Conservation (phyloP, 2,329 filamentous ascomycete genomes). For the Dactylellina haptotyla region DNA sequence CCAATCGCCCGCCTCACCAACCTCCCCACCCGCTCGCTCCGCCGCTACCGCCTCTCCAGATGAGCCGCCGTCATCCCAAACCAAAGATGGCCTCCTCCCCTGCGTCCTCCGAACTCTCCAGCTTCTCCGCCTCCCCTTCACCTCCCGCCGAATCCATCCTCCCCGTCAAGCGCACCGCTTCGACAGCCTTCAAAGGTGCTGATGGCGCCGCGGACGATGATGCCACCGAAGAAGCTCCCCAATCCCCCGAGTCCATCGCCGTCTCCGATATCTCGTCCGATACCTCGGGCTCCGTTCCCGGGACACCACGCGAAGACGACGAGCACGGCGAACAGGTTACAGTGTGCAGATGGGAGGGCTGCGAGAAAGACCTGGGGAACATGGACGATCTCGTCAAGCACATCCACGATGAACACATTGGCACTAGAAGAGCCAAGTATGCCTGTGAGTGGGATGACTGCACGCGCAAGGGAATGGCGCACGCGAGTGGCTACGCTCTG, state of each 20-base stretch:
- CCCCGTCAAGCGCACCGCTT: slow-evolving; percentile 43
- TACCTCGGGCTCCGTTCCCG: slow-evolving; percentile 84
- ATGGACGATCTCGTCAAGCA: slow-evolving; percentile 85
- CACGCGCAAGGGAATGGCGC: slow-evolving; percentile 83
- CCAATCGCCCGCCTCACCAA: slow-evolving; percentile 8
- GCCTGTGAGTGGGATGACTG: slow-evolving; percentile 98
- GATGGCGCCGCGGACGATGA: slow-evolving; percentile 63
- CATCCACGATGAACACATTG: slow-evolving; percentile 92
- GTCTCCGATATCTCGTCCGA: slow-evolving; percentile 80
- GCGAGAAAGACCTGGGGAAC: slow-evolving; percentile 75
- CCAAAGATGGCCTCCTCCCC: slow-evolving; percentile 62
- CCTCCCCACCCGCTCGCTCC: slow-evolving; percentile 49
- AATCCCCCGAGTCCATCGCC: slow-evolving; percentile 63
- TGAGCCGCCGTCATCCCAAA: slow-evolving; percentile 51
- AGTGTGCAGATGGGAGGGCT: slow-evolving; percentile 80
- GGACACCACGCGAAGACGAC: slow-evolving; percentile 77
- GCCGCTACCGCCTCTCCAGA: slow-evolving; percentile 52
- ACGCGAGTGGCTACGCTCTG: slow-evolving; percentile 93
- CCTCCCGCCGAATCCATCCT: slow-evolving; percentile 52
- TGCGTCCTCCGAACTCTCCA: slow-evolving; percentile 62
- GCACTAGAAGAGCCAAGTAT: slow-evolving; percentile 92
- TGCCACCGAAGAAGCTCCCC: slow-evolving; percentile 66
- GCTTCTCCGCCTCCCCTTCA: slow-evolving; percentile 51
- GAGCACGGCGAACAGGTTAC: slow-evolving; percentile 76
- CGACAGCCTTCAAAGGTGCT: slow-evolving; percentile 62